Evolutionary conservation across 441 rosid species (phyloP), one percentile per base, ranked within the genome.

Genomic region (Pelargonium exstipulatum): DNA sequence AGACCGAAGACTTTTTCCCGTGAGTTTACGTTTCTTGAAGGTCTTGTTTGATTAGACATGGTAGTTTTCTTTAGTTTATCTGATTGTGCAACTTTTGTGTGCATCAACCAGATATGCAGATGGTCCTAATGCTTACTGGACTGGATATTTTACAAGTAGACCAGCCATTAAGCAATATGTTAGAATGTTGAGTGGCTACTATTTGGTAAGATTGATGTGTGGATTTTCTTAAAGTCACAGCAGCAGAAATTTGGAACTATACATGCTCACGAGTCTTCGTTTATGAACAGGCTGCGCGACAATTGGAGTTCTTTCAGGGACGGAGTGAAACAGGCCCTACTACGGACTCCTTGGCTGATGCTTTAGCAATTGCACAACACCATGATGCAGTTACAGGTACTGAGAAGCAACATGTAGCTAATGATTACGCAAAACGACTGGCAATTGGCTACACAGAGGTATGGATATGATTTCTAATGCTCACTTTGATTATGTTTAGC

Each of bases 321-420:
- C 86, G 87, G 82, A 90, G 77, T 71, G 68, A 75, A 64, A 62
- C 80, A 63, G 90, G 99, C 68, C 88, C 90, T 40, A 92, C 81
- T 65, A 89, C 98, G 29, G 89, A 91, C 80, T 84, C 87, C 8
- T 73, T 95, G 79, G 98, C 91, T 2, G 97, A 95, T 87, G 94
- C 98, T 64, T 66, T 95, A 73, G 99, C 98, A 61, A 88, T 87
- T 81, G 91, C 95, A 65, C 99, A 95, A 71, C 99, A 95, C 83
- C 99, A 95, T 76, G 99, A 95, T 67, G 99, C 92, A 61, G 98
- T 95, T 77, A 76, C 90, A 43, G 99, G 98, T 73, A 95, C 99
- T 17, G 93, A 88, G 69, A 83, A 89, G 84, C 97, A 95, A 68
- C 99, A 95, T 26, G 99, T 95, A 74, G 98, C 99, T 72, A 71